Evolutionary conservation across 2,329 filamentous ascomycete species (phyloP), one percentile per base, ranked within the genome.

Genomic region (Hypoxylon sp.): DNA sequence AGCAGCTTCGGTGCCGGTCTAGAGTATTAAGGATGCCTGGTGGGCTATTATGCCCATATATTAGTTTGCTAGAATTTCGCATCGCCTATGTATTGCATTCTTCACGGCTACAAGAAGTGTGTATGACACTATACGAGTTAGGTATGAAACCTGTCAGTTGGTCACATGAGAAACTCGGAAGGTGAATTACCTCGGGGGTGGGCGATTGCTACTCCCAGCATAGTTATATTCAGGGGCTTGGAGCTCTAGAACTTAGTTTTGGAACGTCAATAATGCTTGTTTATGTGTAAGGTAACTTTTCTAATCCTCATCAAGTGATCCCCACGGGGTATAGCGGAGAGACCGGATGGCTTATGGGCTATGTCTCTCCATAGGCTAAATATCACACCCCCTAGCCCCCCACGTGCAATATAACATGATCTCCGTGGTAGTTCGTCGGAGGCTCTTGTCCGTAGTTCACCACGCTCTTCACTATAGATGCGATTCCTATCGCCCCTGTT

Each of bases 1-100:
- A 79, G 79, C 73, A 85, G 83, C 67, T 84, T 82, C 59, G 72
- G 72, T 24, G 79, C 81, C 13, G 82, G 82, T 1, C 74, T 79
- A 20, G 83, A 85, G 72, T 82, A 83, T 64, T 82, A 71, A 71
- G 47, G 17, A 49, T 50, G 41, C 30, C 20, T 46, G 48, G 48
- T 59, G 51, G 54, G 50, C 54, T 11, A 46, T 56, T 28, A 37
- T 51, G 22, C 43, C 24, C 19, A 49, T 37, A 7, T 15, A 30
- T 19, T 24, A 56, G 34, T 46, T 64, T 56, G 32, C 30, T 7
- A 50, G n/a, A 19, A 22, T 32, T 19, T 41, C 44, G 17, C 13
- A 46, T 58, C 32, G 26, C 15, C 11, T 54, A n/a, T 41, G n/a
- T 50, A 4, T 48, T 41, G 51, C 17, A 44, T 15, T 49, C n/a